These are phyloP conservation scores for Aspergillus fischeri DNA, from an alignment of 2,329 filamentous ascomycete species.

Conservation along the genomic window DNA sequence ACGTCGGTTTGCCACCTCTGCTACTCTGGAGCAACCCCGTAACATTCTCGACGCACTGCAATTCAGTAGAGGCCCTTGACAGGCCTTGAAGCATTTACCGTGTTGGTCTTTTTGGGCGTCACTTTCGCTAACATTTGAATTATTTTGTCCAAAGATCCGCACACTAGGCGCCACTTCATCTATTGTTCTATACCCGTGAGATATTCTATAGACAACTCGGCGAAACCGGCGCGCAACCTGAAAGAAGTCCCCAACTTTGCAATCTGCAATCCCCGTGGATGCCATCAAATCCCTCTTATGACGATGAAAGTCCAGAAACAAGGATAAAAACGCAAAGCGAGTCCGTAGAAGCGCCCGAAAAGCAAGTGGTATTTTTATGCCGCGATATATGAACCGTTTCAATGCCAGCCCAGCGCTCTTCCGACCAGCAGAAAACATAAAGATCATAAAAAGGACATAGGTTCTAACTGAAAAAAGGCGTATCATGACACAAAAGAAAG, in stretches of 20 bases:
- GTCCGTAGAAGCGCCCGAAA: not conserved
- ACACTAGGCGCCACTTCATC: not conserved
- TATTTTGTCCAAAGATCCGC: not conserved
- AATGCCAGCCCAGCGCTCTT: conserved; percentile 32
- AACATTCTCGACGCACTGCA: not conserved
- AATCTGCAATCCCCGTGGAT: conserved; percentile 1
- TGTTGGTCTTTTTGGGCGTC: too few relatives aligned
- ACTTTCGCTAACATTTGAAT: too few relatives aligned
- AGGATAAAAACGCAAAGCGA: not conserved
- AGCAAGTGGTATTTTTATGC: not conserved
- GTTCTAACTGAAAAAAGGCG: conserved; percentile 16
- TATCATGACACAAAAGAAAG: conserved; percentile 20
- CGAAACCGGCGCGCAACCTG: not conserved
- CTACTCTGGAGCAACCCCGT: not conserved
- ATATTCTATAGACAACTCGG: not conserved
- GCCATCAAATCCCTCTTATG: not conserved
- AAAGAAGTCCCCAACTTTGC: not conserved
- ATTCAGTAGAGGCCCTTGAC: not conserved
- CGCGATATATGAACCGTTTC: conserved; percentile 4
- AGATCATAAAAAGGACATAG: conserved; percentile 11
- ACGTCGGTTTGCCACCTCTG: not conserved
- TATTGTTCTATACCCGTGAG: not conserved
- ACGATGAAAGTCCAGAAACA: not conserved
- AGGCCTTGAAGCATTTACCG: too few relatives aligned
- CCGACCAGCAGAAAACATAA: conserved; percentile 27